Evolutionary conservation across 768 basidiomycete species (phyloP).

Genomic region (Baorangia bicolor): DNA sequence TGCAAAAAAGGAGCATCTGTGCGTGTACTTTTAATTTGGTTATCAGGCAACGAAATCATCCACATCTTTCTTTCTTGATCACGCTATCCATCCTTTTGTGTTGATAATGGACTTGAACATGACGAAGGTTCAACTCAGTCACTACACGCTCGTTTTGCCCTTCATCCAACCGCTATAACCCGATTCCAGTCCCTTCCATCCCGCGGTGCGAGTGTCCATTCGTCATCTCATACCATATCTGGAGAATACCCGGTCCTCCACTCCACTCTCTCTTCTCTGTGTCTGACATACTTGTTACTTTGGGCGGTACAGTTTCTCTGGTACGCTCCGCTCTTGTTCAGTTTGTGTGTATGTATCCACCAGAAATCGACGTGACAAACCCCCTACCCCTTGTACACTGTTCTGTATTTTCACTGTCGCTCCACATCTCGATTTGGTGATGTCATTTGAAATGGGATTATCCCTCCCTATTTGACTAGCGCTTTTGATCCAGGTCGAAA

Average conservation of each 20-base stretch:
- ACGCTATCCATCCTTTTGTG: not conserved
- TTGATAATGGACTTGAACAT: not conserved
- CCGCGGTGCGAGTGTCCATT: not conserved
- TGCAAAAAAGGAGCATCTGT: not conserved
- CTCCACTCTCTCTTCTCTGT: not conserved
- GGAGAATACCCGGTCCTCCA: not conserved
- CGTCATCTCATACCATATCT: not conserved
- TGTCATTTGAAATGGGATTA: not conserved
- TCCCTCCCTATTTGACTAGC: no score
- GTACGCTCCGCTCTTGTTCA: not conserved
- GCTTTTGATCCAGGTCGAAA: not conserved
- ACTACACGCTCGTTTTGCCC: not conserved
- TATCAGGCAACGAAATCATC: not conserved
- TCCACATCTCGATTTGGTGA: no score
- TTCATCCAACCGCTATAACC: not conserved
- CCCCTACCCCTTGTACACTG: not conserved
- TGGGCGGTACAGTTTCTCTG: no score
- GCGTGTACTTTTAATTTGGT: not conserved
- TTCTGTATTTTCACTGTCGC: not conserved
- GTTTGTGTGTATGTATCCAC: not conserved
- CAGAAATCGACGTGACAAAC: not conserved
- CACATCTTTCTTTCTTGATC: not conserved
- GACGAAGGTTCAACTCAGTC: not conserved
- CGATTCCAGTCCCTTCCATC: not conserved
- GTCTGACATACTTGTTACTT: not conserved